A percentile compares a stretch with the other conserved stretches of the same genome.
phyloP scores from a whole-genome alignment of 768 basidiomycete species.

The Calocera viscosa region DNA sequence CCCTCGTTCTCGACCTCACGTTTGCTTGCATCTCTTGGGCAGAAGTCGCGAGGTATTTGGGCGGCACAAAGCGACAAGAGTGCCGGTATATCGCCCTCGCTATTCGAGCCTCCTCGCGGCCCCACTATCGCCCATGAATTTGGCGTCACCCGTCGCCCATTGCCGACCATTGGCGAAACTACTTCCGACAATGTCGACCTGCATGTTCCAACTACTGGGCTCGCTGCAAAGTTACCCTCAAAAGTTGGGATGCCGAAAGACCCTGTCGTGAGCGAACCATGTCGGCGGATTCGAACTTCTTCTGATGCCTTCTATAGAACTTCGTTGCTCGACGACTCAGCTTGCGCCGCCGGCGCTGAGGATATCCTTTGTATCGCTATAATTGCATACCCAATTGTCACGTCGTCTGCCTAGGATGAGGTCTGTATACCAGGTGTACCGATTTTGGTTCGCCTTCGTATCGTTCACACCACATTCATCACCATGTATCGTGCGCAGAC shows the following conservation, averaged over 20 bases:
- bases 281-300: neutral
- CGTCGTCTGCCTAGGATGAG: neutral
- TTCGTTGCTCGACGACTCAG: neutral
- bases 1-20: conserved; percentile 1
- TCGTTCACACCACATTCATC: too few relatives aligned
- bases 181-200: neutral
- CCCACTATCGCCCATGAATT: neutral
- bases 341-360: neutral
- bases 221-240: too few relatives aligned
- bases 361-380: neutral
- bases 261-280: neutral
- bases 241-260: neutral
- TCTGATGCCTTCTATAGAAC: neutral
- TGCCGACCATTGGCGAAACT: neutral
- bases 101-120: neutral
- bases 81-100: neutral
- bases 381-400: neutral
- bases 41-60: neutral
- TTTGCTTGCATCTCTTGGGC: neutral
- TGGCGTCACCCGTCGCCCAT: neutral
- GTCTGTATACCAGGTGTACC: too few relatives aligned
- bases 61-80: neutral
- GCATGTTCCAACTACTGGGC: too few relatives aligned
- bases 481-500: too few relatives aligned
- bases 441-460: too few relatives aligned